Conservation (phyloP, 495 filamentous ascomycete genomes). For the Tuber microsphaerosporum region DNA sequence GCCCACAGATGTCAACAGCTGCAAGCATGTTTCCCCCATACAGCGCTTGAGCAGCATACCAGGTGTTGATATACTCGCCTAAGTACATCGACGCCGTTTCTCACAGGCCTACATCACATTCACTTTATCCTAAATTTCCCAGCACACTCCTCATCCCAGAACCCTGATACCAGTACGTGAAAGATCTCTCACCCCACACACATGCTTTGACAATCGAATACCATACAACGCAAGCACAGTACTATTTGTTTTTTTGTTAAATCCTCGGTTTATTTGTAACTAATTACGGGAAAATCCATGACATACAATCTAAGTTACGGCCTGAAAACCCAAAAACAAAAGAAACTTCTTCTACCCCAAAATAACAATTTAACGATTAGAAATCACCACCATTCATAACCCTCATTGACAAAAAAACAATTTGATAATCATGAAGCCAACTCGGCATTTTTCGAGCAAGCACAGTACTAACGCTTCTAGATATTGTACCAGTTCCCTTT, state of each 20-base stretch:
- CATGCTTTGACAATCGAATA: background rate
- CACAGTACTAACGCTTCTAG: background rate
- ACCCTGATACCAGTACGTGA: background rate
- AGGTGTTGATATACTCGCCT: background rate
- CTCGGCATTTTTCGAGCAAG: no score
- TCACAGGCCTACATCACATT: background rate
- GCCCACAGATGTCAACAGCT: background rate
- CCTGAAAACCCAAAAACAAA: no score
- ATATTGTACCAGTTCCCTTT: background rate
- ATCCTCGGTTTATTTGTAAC: no score
- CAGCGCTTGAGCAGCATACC: background rate
- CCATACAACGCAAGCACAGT: background rate
- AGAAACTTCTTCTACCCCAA: no score
- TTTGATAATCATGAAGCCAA: no score
- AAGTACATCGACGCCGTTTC: background rate
- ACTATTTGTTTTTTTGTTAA: no score
- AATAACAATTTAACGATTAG: no score
- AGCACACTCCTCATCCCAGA: background rate
- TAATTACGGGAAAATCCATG: no score
- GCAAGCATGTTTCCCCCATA: background rate
- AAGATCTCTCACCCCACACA: background rate
- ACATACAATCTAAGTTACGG: no score
- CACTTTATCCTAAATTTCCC: background rate
- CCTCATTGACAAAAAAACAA: no score
- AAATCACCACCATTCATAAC: no score